These are phyloP conservation scores for Recurvomyces mirabilis DNA, from an alignment of 495 filamentous ascomycete species.

Conservation along the genomic window DNA sequence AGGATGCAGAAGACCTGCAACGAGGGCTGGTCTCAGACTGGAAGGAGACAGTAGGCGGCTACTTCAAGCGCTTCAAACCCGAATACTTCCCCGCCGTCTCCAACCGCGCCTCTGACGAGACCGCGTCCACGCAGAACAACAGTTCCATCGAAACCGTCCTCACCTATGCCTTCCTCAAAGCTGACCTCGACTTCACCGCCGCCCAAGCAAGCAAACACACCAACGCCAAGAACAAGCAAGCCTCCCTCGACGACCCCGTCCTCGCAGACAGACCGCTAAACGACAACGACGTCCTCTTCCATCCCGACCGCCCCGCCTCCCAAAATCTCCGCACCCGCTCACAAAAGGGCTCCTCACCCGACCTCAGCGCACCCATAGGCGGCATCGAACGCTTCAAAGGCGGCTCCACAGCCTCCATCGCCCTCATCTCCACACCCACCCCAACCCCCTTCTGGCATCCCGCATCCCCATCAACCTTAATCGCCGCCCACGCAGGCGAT, in stretches of 20 bases:
- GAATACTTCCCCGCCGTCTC: slow-evolving; percentile 41
- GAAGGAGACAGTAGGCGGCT: slow-evolving; percentile 77
- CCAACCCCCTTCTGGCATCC: slow-evolving; percentile 94
- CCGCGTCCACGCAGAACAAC: slow-evolving; percentile 21
- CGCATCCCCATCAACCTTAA: slow-evolving; percentile 62
- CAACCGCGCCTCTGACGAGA: neutral
- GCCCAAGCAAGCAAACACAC: slow-evolving; percentile 61
- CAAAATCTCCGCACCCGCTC: slow-evolving; percentile 15
- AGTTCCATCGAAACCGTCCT: slow-evolving; percentile 52
- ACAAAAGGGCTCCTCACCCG: slow-evolving; percentile 12
- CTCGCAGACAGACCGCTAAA: slow-evolving; percentile 65
- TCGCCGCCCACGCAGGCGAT: slow-evolving; percentile 89
- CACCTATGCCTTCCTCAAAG: slow-evolving; percentile 81
- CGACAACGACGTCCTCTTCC: slow-evolving; percentile 63
- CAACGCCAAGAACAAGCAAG: neutral
- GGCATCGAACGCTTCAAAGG: slow-evolving; percentile 67
- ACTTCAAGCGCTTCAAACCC: slow-evolving; percentile 82
- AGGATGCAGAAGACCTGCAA: slow-evolving; percentile 51
- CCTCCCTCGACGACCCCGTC: slow-evolving; percentile 44
- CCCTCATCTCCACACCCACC: slow-evolving; percentile 81
- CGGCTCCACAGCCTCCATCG: slow-evolving; percentile 80
- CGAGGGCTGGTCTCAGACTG: slow-evolving; percentile 60
- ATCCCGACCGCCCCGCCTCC: slow-evolving; percentile 44
- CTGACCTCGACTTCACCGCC: slow-evolving; percentile 84
- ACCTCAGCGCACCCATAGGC: slow-evolving; percentile 40